phyloP scores from a whole-genome alignment of 306 rosid species.

The Vigna radiata region DNA sequence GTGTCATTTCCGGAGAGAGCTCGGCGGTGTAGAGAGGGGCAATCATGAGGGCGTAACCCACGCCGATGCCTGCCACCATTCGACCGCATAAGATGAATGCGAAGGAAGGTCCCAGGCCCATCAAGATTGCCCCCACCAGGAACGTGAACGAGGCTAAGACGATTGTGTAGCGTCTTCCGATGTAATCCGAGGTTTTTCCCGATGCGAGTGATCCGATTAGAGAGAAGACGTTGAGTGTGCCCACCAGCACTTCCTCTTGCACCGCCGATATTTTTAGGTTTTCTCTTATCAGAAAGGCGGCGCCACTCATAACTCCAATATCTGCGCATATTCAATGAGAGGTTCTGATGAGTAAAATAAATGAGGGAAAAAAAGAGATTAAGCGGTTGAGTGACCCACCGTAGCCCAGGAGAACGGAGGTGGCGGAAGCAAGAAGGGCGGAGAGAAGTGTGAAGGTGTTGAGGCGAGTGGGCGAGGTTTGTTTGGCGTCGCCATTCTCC shows the following conservation, averaged over 20 bases:
- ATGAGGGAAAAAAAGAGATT: neutral
- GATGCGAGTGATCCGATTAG: conserved; percentile 76
- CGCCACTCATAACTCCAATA: conserved; percentile 92
- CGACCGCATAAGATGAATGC: conserved; percentile 61
- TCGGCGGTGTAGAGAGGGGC: conserved; percentile 81
- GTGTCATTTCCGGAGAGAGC: conserved; percentile 65
- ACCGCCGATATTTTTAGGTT: conserved; percentile 53
- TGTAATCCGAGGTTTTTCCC: conserved; percentile 68
- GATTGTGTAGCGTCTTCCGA: conserved; percentile 74
- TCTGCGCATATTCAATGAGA: conserved; percentile 21
- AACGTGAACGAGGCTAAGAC: conserved; percentile 65
- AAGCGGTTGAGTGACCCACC: conserved; percentile 43
- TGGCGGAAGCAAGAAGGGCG: conserved; percentile 72
- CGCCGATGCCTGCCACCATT: conserved; percentile 74
- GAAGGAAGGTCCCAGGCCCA: conserved; percentile 78
- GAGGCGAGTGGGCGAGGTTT: neutral
- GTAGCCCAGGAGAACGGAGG: conserved; percentile 77
- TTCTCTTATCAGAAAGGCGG: conserved; percentile 63
- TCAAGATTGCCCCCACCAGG: conserved; percentile 66
- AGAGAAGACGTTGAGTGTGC: conserved; percentile 68
- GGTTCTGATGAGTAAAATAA: too few species aligned
- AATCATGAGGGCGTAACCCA: conserved; percentile 79
- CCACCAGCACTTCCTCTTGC: conserved; percentile 67
- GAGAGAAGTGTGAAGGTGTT: conserved; percentile 49
- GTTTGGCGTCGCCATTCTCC: neutral